Percentiles rank a stretch among this genome's conserved stretches.
phyloP scores from a whole-genome alignment of 768 basidiomycete genomes.

The Aureoboletus auriporus region DNA sequence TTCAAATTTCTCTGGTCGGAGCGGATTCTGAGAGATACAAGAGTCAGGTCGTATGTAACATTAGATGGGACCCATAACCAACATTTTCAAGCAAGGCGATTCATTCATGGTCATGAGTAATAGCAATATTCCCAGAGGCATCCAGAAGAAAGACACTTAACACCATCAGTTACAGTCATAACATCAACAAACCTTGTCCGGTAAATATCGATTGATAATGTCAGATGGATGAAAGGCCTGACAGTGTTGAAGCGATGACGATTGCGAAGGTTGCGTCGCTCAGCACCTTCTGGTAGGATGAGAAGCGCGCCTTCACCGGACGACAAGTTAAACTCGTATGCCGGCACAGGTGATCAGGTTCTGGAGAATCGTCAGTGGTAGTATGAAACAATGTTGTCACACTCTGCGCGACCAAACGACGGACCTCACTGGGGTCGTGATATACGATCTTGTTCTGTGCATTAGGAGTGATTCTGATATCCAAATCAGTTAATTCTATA shows the following conservation, averaged over 20 bases:
- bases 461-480: not conserved
- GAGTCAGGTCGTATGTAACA: too few relatives aligned
- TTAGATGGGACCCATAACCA: too few relatives aligned
- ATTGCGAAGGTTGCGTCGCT: conserved; percentile 19
- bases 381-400: not conserved
- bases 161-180: too few relatives aligned
- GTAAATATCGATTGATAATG: conserved; percentile 4
- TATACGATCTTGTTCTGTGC: conserved; percentile 8
- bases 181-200: not conserved
- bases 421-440: conserved; percentile 1
- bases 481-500: conserved; percentile 7
- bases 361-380: not conserved
- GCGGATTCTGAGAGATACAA: too few relatives aligned
- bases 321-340: conserved; percentile 9
- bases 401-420: too few relatives aligned
- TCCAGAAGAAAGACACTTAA: too few relatives aligned
- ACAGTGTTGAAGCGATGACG: conserved; percentile 5
- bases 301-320: conserved; percentile 27
- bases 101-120: too few relatives aligned
- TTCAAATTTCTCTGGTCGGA: too few relatives aligned
- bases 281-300: conserved; percentile 28
- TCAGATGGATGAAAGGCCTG: conserved; percentile 10
- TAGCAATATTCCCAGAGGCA: too few relatives aligned
- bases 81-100: too few relatives aligned
- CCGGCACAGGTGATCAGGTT: not conserved